Conservation (phyloP, 164 flowering plant genomes). For the Vitis riparia region DNA sequence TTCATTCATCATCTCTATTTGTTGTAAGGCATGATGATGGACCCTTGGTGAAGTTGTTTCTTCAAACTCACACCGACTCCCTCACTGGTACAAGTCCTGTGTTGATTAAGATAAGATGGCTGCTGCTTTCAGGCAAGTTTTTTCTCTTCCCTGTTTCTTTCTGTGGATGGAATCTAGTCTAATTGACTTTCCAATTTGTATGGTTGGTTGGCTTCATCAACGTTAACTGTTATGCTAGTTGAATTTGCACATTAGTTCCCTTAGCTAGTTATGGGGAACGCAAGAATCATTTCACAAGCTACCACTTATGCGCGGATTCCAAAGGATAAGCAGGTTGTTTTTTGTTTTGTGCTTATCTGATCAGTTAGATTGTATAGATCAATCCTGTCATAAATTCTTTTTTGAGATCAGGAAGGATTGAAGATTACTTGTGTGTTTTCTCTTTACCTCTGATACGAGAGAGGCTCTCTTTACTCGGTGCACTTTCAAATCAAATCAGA, state of each 20-base stretch:
- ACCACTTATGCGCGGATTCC: not conserved
- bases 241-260: not conserved
- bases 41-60: not conserved
- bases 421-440: not conserved
- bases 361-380: slow-evolving; percentile 21
- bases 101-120: not conserved
- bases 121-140: not conserved
- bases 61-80: not conserved
- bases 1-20: not conserved
- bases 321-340: slow-evolving; percentile 26
- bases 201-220: not conserved
- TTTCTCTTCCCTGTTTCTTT: not conserved
- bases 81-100: not conserved
- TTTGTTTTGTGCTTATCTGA: slow-evolving; percentile 38
- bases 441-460: not conserved
- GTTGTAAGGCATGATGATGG: not conserved
- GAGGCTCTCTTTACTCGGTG: not conserved
- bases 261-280: not conserved
- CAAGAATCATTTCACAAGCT: not conserved
- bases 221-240: not conserved
- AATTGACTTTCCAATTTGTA: not conserved
- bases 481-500: no score
- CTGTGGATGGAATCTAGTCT: no score
- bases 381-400: not conserved
- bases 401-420: not conserved